Conservation (phyloP, 208 protist species). For the Herpetomonas tarakana region DNA sequence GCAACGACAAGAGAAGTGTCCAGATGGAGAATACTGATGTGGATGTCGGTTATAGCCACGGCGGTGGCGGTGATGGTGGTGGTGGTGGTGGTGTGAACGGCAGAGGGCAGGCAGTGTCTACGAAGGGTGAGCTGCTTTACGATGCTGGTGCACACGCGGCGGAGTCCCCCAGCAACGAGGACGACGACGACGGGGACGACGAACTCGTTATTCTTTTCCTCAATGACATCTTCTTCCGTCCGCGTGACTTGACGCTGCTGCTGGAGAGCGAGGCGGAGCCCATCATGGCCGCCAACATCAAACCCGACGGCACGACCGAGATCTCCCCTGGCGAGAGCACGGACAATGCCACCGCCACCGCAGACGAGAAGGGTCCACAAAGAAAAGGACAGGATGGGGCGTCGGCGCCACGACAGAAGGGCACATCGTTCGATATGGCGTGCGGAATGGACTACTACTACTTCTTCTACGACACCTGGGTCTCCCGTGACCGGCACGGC, state of each 20-base stretch:
- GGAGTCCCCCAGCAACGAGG: neutral
- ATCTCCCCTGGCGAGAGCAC: neutral
- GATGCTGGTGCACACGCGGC: too few relatives aligned
- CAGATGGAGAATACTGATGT: neutral
- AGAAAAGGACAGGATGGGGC: neutral
- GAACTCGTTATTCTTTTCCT: slow-evolving; percentile 72
- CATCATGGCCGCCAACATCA: slow-evolving; percentile 8
- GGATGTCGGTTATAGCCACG: too few relatives aligned
- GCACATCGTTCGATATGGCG: slow-evolving; percentile 70
- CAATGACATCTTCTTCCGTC: slow-evolving; percentile 76
- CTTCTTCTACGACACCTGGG: slow-evolving; percentile 75
- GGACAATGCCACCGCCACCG: neutral
- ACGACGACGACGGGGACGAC: slow-evolving; percentile 14
- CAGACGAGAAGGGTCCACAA: neutral
- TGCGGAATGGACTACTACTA: slow-evolving; percentile 86
- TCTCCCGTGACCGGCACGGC: slow-evolving; percentile 47
- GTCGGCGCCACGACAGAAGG: slow-evolving; percentile 2
- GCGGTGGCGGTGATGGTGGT: too few relatives aligned
- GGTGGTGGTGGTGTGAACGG: too few relatives aligned
- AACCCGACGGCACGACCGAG: slow-evolving; percentile 20
- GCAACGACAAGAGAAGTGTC: neutral
- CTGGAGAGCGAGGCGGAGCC: slow-evolving; percentile 50
- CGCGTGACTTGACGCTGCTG: slow-evolving; percentile 52
- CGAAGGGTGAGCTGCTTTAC: too few relatives aligned
- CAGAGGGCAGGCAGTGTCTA: too few relatives aligned